A percentile compares a stretch with the other conserved stretches of the same genome.
Evolutionary conservation across 208 protist species (phyloP).

Genomic region (Acanthamoeba triangularis): DNA sequence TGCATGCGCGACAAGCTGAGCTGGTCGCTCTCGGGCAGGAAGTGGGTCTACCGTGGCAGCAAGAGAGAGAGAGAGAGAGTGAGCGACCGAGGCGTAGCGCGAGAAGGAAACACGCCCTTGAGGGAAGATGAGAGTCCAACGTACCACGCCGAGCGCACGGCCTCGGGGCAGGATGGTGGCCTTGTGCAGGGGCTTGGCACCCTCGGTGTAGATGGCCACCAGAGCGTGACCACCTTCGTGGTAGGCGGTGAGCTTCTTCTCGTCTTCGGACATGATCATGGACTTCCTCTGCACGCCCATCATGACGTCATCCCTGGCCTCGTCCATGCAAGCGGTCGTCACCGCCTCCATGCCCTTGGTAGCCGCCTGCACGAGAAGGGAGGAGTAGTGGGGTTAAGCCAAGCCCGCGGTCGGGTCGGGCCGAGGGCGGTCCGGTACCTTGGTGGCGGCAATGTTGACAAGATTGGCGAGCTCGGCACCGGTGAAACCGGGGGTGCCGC

Average conservation of each 20-base stretch:
- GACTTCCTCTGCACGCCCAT: constrained; percentile 84
- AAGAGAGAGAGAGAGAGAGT: background rate
- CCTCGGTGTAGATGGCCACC: constrained; percentile 95
- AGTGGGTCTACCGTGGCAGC: background rate
- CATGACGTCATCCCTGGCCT: constrained; percentile 88
- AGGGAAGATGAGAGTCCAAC: constrained; percentile 18
- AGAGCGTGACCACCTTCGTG: constrained; percentile 98
- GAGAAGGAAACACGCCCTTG: background rate
- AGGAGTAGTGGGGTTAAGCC: background rate
- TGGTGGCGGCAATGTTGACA: constrained; percentile 90
- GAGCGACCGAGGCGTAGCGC: no score
- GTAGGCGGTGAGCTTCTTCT: constrained; percentile 93
- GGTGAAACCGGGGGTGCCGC: constrained; percentile 87
- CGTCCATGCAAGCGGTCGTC: constrained; percentile 85
- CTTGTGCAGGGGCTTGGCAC: constrained; percentile 96
- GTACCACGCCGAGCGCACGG: constrained; percentile 84
- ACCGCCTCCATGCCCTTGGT: constrained; percentile 80
- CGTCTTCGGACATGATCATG: constrained; percentile 76
- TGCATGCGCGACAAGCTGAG: constrained; percentile 88
- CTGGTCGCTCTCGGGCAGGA: constrained; percentile 87
- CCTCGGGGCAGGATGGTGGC: constrained; percentile 95
- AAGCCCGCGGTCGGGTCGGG: background rate
- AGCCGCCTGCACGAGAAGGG: constrained; percentile 76
- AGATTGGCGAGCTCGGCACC: constrained; percentile 91
- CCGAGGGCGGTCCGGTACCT: constrained; percentile 29